phyloP scores from a whole-genome alignment of 2,329 filamentous ascomycete species.

The Scedosporium apiospermum region DNA sequence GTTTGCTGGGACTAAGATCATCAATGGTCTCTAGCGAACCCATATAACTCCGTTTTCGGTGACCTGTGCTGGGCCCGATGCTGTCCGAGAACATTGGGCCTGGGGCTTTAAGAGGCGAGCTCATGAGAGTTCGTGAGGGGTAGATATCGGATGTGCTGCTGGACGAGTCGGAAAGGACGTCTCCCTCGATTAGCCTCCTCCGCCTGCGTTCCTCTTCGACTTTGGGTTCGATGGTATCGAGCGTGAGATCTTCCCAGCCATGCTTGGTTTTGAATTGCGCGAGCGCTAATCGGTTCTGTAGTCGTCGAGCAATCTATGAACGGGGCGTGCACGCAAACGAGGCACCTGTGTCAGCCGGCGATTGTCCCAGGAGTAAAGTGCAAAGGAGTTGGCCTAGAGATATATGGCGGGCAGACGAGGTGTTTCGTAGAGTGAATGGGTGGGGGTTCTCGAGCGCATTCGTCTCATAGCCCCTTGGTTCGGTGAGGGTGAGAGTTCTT shows the following conservation, averaged over 20 bases:
- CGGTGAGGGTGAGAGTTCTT: conserved; percentile 7
- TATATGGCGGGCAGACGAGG: neutral
- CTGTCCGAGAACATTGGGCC: conserved; percentile 73
- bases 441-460: conserved; percentile 9
- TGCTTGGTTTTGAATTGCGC: conserved; percentile 97
- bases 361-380: neutral
- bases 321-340: conserved; percentile 9
- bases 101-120: conserved; percentile 67
- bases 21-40: conserved; percentile 43
- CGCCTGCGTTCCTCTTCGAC: conserved; percentile 70
- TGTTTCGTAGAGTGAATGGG: neutral
- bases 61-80: conserved; percentile 59
- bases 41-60: conserved; percentile 55
- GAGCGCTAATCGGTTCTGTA: conserved; percentile 89
- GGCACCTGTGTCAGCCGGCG: neutral
- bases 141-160: conserved; percentile 74
- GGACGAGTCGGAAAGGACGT: conserved; percentile 78
- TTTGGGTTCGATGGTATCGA: conserved; percentile 78
- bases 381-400: neutral
- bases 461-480: conserved; percentile 2
- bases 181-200: conserved; percentile 59
- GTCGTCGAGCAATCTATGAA: conserved; percentile 74
- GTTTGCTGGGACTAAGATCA: conserved; percentile 46
- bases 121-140: conserved; percentile 60
- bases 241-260: conserved; percentile 83